Evolutionary conservation across 2,329 filamentous ascomycete species (phyloP).

Genomic region (Paramyrothecium roridum): DNA sequence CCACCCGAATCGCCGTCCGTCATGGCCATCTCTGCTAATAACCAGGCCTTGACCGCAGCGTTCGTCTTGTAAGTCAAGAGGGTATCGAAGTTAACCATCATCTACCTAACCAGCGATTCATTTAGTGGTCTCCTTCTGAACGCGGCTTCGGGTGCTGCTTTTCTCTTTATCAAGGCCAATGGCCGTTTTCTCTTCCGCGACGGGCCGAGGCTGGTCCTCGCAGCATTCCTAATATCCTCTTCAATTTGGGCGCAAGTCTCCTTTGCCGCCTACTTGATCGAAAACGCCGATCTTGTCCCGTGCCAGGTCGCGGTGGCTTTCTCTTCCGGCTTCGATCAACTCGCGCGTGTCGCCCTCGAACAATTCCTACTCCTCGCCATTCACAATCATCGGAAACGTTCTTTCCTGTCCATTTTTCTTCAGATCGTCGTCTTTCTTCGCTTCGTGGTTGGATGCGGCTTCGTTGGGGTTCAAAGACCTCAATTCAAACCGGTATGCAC

Average conservation of each 20-base stretch:
- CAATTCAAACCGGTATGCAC: conserved; percentile 52
- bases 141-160: conserved; percentile 43
- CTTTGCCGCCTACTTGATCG: conserved; percentile 48
- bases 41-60: conserved; percentile 48
- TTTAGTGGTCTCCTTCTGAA: conserved; percentile 50
- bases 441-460: conserved; percentile 50
- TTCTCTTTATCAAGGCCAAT: conserved; percentile 45
- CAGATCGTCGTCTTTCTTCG: conserved; percentile 43
- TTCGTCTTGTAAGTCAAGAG: conserved; percentile 47
- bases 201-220: conserved; percentile 63
- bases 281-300: conserved; percentile 34
- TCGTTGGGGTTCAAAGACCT: conserved; percentile 51
- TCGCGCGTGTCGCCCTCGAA: conserved; percentile 49
- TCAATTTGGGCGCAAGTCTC: conserved; percentile 51
- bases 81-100: background rate
- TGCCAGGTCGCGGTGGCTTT: conserved; percentile 53
- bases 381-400: conserved; percentile 32
- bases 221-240: conserved; percentile 47
- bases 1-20: conserved; percentile 15
- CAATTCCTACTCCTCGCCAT: conserved; percentile 53
- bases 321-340: conserved; percentile 53
- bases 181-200: conserved; percentile 49
- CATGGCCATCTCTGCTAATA: conserved; percentile 43
- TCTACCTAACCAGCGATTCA: conserved; percentile 19
- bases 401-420: conserved; percentile 34